Percentiles rank a stretch among this genome's conserved stretches.
These are phyloP conservation scores for Fusarium nurragi DNA, from an alignment of 2,329 filamentous ascomycete genomes.

Conservation along the genomic window DNA sequence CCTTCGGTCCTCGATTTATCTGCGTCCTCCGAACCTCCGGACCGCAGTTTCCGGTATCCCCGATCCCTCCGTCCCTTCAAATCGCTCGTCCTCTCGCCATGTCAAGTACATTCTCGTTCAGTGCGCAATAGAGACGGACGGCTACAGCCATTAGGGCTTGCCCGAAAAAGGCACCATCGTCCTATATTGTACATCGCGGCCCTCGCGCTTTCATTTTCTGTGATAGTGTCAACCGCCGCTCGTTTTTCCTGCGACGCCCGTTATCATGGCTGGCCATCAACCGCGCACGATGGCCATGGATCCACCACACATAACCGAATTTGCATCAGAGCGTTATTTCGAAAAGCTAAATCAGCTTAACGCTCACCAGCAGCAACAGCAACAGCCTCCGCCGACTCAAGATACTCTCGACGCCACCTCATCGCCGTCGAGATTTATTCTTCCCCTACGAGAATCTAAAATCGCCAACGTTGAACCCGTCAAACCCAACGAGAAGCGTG, in stretches of 20 bases:
- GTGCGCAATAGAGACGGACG: slow-evolving; percentile 50
- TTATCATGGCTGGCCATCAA: slow-evolving; percentile 49
- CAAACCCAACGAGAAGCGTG: slow-evolving; percentile 50
- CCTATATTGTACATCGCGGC: slow-evolving; percentile 14
- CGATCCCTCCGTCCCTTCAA: slow-evolving; percentile 28
- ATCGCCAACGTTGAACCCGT: slow-evolving; percentile 45
- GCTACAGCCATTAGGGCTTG: slow-evolving; percentile 44
- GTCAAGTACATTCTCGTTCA: slow-evolving; percentile 43
- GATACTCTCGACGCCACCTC: slow-evolving; percentile 38
- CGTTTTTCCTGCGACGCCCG: slow-evolving; percentile 32
- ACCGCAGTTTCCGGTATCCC: slow-evolving; percentile 21
- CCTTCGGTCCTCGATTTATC: slow-evolving; percentile 5
- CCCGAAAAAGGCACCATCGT: slow-evolving; percentile 39
- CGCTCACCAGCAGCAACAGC: slow-evolving; percentile 58
- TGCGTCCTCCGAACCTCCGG: slow-evolving; percentile 5
- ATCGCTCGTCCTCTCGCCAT: slow-evolving; percentile 40
- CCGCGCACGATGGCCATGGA: slow-evolving; percentile 60
- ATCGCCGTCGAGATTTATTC: slow-evolving; percentile 57
- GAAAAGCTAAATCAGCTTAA: slow-evolving; percentile 67
- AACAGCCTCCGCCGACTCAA: slow-evolving; percentile 43
- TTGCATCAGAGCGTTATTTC: slow-evolving; percentile 72
- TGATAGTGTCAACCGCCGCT: slow-evolving; percentile 19
- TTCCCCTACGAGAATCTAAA: slow-evolving; percentile 58
- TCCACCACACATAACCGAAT: slow-evolving; percentile 71
- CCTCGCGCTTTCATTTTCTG: slow-evolving; percentile 2